These are phyloP conservation scores for Phaeosphaeria sp. DNA, from an alignment of 2,329 filamentous ascomycete genomes.

Conservation along the genomic window DNA sequence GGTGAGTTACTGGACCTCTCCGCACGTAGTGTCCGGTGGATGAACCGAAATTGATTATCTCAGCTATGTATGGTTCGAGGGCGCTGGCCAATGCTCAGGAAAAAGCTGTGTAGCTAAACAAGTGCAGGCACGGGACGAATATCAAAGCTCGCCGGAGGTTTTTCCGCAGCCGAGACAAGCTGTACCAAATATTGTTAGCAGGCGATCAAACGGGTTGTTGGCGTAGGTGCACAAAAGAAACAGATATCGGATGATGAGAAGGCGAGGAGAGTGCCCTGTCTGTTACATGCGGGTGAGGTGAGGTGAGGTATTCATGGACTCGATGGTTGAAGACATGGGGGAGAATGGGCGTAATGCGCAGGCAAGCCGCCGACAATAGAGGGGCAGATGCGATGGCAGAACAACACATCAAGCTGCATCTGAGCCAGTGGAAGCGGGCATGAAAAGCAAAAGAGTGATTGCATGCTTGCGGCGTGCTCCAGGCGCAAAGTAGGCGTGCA, in stretches of 20 bases:
- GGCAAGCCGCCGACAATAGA: neutral
- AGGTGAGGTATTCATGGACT: neutral
- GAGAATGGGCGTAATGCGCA: neutral
- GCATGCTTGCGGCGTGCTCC: conserved; percentile 15
- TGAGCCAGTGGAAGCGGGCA: neutral
- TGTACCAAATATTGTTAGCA: conserved; percentile 24
- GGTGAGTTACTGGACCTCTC: conserved; percentile 47
- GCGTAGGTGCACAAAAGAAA: neutral
- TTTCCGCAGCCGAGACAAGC: conserved; percentile 6
- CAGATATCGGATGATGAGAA: neutral
- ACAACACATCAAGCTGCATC: conserved; percentile 4
- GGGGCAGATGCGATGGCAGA: conserved; percentile 2
- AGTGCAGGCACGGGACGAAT: conserved; percentile 3
- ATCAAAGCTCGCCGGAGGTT: neutral
- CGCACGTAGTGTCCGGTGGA: conserved; percentile 40
- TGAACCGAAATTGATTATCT: conserved; percentile 13
- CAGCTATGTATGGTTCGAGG: neutral
- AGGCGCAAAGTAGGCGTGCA: conserved; percentile 20
- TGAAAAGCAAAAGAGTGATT: conserved; percentile 4
- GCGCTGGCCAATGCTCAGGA: neutral
- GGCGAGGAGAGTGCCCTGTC: neutral
- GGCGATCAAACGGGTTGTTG: neutral
- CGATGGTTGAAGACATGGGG: neutral
- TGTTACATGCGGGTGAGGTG: neutral
- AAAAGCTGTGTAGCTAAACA: neutral